Percentiles rank a stretch among this genome's conserved stretches.
Evolutionary conservation across 2,329 filamentous ascomycete species (phyloP).

Genomic region (Hypoxylon sp.): DNA sequence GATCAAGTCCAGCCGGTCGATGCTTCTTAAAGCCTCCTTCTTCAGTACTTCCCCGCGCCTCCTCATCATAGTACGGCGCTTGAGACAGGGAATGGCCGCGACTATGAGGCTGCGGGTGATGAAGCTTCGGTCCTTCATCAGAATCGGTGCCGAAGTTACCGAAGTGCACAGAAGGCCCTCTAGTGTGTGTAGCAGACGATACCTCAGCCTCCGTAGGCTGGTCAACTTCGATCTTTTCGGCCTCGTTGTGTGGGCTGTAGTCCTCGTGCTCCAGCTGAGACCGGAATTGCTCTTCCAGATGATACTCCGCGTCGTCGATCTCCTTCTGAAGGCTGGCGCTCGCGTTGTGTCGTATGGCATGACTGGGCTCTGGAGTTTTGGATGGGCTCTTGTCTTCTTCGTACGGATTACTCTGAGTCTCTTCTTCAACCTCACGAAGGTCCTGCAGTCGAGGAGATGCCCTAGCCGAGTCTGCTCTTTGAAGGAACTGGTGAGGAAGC

Average conservation of each 20-base stretch:
- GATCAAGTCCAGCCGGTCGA: constrained; percentile 54
- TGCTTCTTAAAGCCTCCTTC: constrained; percentile 55
- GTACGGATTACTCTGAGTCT: constrained; percentile 56
- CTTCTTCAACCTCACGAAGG: constrained; percentile 79
- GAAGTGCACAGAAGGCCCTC: constrained; percentile 62
- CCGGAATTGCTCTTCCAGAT: constrained; percentile 82
- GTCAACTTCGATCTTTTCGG: constrained; percentile 50
- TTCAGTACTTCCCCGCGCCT: constrained; percentile 55
- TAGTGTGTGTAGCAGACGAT: constrained; percentile 52
- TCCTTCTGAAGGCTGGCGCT: constrained; percentile 84
- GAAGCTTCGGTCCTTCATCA: constrained; percentile 68
- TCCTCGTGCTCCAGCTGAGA: constrained; percentile 83
- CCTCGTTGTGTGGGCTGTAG: constrained; percentile 72
- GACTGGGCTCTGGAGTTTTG: constrained; percentile 64
- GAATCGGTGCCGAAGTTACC: constrained; percentile 65
- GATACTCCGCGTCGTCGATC: constrained; percentile 87
- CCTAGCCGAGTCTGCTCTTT: constrained; percentile 65
- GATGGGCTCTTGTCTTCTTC: constrained; percentile 62
- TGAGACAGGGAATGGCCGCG: constrained; percentile 78
- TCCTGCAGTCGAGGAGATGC: constrained; percentile 75
- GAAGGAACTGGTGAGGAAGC: constrained; percentile 67
- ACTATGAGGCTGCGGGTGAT: constrained; percentile 80
- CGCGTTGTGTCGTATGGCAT: constrained; percentile 72
- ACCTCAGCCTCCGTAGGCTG: constrained; percentile 35
- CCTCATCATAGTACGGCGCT: constrained; percentile 70